Evolutionary conservation across 305 asterid genomes (phyloP), one percentile per base, ranked within the genome.

Genomic region (Fraxinus sp.): DNA sequence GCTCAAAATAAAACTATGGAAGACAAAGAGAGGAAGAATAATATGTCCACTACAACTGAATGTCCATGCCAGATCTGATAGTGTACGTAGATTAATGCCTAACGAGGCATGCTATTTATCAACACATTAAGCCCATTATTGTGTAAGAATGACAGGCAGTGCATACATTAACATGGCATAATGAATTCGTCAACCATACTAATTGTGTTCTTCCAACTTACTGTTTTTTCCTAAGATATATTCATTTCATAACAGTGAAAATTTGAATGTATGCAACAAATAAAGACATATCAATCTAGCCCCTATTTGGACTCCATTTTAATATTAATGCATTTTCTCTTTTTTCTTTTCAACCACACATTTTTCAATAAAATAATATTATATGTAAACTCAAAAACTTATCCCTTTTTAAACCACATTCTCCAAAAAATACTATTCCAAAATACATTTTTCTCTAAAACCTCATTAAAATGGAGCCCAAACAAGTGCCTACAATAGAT

Each of bases 1-100:
- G 68, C 75, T 80, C 32, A 81, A 10, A 32, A 30, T 71, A 59
- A 84, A 41, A 66, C 80, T 18, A 62, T 49, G 78, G 33, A 85
- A 80, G 66, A 33, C 55, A 78, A 26, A 37, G 75, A 59, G 26
- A 75, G 28, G 62, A 80, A 22, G 35, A 84, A 80, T 80, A 20
- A 43, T n/a, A 75, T 30, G 77, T 64, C 43, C 73, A 70, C 52
- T 55, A 68, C 55, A 77, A 57, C 33, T 76, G 77, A 62, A 76
- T 77, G 76, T 55, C 37, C 37, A 77, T 52, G 30, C 43, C 72
- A 81, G 73, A 26, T 26, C 75, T 28, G 37, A 70, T 11, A 6
- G 22, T 14, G 22, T 32, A 70, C 43, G 18, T 70, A 70, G 76
- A 30, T 32, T 35, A 82, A 74, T 78, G 75, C 74, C 52, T 68